Evolutionary conservation across 306 rosid species (phyloP).

Genomic region (Corylus heterophylla): DNA sequence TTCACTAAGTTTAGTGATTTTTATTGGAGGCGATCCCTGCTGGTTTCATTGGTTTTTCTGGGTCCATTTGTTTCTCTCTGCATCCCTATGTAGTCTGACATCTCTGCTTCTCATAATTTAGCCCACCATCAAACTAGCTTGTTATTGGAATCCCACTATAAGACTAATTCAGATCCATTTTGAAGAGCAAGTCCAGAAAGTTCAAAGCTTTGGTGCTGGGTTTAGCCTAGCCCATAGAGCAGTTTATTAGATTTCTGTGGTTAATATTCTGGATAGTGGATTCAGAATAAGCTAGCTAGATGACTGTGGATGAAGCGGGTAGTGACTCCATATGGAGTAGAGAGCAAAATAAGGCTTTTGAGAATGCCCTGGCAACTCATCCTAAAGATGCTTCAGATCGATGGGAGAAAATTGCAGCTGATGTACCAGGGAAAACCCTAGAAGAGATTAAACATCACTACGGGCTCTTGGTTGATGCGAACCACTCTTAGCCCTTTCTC

Average conservation of each 20-base stretch:
- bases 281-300: conserved; percentile 31
- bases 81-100: conserved; percentile 30
- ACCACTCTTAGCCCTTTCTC: no score
- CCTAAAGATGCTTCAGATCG: conserved; percentile 71
- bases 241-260: conserved; percentile 31
- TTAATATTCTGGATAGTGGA: conserved; percentile 30
- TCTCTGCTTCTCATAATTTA: conserved; percentile 32
- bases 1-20: conserved; percentile 35
- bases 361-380: conserved; percentile 77
- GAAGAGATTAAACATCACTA: conserved; percentile 83
- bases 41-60: conserved; percentile 41
- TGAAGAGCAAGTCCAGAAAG: conserved; percentile 18
- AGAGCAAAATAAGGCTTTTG: conserved; percentile 93
- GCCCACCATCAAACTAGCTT: conserved; percentile 23
- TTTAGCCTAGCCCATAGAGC: conserved; percentile 39
- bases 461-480: conserved; percentile 68
- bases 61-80: conserved; percentile 28
- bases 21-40: conserved; percentile 51
- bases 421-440: conserved; percentile 75
- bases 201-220: conserved; percentile 27
- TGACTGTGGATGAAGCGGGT: conserved; percentile 69
- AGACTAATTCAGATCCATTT: conserved; percentile 43
- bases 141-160: conserved; percentile 9
- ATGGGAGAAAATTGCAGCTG: conserved; percentile 86
- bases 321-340: conserved; percentile 79